Conservation (phyloP, 306 rosid species). For the Comarum palustre region DNA sequence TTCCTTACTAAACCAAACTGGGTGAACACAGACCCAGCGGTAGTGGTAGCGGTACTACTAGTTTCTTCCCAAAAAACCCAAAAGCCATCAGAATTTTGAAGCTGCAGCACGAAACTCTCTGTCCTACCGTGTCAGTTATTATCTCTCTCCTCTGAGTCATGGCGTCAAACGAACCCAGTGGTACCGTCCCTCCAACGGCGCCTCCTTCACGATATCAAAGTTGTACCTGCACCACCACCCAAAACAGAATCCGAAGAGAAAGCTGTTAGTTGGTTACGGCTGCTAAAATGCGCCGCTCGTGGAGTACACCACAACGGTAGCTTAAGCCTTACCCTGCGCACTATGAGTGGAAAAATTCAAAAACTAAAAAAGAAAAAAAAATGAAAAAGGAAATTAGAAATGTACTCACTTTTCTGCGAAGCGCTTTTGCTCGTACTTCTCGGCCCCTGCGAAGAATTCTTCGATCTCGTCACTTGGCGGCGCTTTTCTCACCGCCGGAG, state of each 20-base stretch:
- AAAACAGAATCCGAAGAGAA: constrained; percentile 14
- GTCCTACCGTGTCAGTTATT: constrained; percentile 43
- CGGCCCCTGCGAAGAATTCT: constrained; percentile 72
- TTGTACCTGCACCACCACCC: constrained; percentile 64
- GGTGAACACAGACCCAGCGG: no score
- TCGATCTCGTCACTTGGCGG: constrained; percentile 66
- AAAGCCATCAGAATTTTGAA: constrained; percentile 14
- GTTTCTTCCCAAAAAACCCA: background rate
- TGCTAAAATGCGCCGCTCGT: constrained; percentile 38
- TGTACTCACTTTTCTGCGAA: constrained; percentile 72
- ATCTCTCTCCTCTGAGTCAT: constrained; percentile 4
- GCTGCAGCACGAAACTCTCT: constrained; percentile 38
- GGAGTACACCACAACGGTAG: constrained; percentile 6
- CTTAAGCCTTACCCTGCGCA: constrained; percentile 40
- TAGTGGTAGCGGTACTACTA: constrained; percentile 2
- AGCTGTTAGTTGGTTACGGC: constrained; percentile 59
- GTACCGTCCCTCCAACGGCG: constrained; percentile 88
- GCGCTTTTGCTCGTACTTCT: constrained; percentile 65
- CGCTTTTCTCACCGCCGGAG: constrained; percentile 17
- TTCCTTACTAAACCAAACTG: no score
- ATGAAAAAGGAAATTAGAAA: background rate
- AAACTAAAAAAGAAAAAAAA: background rate
- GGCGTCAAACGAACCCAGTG: constrained; percentile 79
- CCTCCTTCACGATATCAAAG: constrained; percentile 72
- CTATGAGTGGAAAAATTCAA: background rate